Evolutionary conservation across 805 yeast species (phyloP).

Genomic region (Kluyveromyces aestuarii): DNA sequence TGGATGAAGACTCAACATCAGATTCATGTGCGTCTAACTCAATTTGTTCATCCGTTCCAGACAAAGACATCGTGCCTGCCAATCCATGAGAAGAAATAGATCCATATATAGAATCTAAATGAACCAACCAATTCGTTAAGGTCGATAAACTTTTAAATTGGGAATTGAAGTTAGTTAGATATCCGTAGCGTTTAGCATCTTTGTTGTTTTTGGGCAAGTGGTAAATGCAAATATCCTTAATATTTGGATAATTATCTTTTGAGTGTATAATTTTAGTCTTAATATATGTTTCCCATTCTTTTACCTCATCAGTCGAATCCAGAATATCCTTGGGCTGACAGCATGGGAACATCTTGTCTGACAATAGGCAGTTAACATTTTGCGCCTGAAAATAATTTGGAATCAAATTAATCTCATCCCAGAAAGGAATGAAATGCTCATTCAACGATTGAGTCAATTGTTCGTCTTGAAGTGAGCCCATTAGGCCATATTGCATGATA

Average conservation of each 20-base stretch:
- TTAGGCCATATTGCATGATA: constrained; percentile 15
- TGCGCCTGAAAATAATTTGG: constrained; percentile 8
- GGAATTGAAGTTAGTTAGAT: constrained; percentile 19
- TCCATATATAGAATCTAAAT: constrained; percentile 21
- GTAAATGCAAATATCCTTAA: constrained; percentile 24
- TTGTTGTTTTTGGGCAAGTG: constrained; percentile 16
- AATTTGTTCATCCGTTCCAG: constrained; percentile 12
- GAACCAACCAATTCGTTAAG: constrained; percentile 27
- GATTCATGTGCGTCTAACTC: constrained; percentile 1
- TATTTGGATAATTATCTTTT: constrained; percentile 21
- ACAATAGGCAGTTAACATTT: not conserved
- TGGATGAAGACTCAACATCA: not conserved
- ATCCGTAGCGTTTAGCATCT: constrained; percentile 20
- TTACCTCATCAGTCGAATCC: constrained; percentile 1
- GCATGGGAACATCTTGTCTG: constrained; percentile 2
- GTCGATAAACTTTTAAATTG: constrained; percentile 16
- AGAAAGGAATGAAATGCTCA: constrained; percentile 23
- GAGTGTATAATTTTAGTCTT: constrained; percentile 20
- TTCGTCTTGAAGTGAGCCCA: constrained; percentile 18
- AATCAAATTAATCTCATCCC: constrained; percentile 22
- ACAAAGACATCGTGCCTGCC: constrained; percentile 22
- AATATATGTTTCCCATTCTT: constrained; percentile 23
- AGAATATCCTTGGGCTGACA: not conserved
- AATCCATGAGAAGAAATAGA: constrained; percentile 21
- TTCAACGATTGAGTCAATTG: constrained; percentile 21